phyloP scores from a whole-genome alignment of 1,284 basidiomycete genomes.

The Flammula alnicola region DNA sequence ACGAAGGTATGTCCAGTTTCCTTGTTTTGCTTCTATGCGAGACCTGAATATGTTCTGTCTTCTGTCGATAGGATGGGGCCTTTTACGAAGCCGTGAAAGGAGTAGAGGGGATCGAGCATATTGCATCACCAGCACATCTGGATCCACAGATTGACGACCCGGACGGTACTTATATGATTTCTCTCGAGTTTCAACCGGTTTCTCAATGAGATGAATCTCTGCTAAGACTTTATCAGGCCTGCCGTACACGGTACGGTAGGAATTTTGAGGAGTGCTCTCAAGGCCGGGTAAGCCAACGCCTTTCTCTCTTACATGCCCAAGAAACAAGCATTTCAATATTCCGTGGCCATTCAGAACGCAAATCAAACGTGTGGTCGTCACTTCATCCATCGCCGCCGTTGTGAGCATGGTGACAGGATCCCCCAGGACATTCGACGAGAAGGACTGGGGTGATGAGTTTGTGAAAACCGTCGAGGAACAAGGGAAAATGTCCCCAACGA shows the following conservation, averaged over 20 bases:
- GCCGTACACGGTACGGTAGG: neutral
- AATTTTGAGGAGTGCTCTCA: neutral
- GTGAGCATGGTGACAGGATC: neutral
- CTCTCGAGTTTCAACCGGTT: neutral
- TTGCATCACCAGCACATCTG: slow-evolving; percentile 56
- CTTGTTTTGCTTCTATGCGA: too few species aligned
- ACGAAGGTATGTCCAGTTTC: too few species aligned
- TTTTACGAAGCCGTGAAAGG: slow-evolving; percentile 72
- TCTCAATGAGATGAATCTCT: neutral
- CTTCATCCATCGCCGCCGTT: neutral
- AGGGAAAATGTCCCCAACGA: too few species aligned
- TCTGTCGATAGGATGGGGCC: slow-evolving; percentile 46
- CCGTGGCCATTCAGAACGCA: neutral
- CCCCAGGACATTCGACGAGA: too few species aligned
- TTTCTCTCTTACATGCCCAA: neutral
- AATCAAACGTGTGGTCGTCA: neutral
- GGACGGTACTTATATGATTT: neutral
- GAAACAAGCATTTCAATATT: neutral
- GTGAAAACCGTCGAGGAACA: too few species aligned
- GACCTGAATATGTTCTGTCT: slow-evolving; percentile 37
- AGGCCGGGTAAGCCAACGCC: neutral
- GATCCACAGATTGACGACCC: slow-evolving; percentile 36
- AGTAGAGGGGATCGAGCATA: slow-evolving; percentile 62
- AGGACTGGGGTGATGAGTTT: too few species aligned
- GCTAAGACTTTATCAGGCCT: neutral